These are phyloP conservation scores for Trypanosoma conorhini DNA, from an alignment of 208 protist genomes.

Conservation along the genomic window DNA sequence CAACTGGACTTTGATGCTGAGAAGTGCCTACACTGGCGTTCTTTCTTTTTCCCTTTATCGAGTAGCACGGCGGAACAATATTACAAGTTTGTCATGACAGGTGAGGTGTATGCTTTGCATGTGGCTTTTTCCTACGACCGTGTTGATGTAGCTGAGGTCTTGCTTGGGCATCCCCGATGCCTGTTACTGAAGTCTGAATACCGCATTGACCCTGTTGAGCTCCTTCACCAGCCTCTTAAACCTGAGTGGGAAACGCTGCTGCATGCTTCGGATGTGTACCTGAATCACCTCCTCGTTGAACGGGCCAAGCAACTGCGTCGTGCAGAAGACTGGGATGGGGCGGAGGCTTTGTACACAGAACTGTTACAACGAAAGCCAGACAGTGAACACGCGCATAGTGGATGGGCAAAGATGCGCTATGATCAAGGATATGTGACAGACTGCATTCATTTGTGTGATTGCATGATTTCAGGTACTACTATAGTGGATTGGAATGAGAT, in stretches of 20 bases:
- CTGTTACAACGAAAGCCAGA: slow-evolving; percentile 13
- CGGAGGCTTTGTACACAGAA: slow-evolving; percentile 16
- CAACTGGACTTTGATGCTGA: slow-evolving; percentile 32
- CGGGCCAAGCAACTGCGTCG: slow-evolving; percentile 18
- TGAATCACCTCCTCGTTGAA: slow-evolving; percentile 25
- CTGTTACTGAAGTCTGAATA: slow-evolving; percentile 24
- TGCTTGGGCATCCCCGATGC: slow-evolving; percentile 13
- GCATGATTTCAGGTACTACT: slow-evolving; percentile 21
- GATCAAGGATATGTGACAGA: slow-evolving; percentile 22
- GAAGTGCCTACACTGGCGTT: slow-evolving; percentile 11
- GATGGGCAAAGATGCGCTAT: slow-evolving; percentile 21
- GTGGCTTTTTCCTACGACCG: slow-evolving; percentile 28
- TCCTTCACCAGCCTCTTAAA: slow-evolving; percentile 8
- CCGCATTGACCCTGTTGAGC: slow-evolving; percentile 21
- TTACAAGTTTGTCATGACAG: slow-evolving; percentile 9
- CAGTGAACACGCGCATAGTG: slow-evolving; percentile 18
- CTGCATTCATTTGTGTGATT: slow-evolving; percentile 29
- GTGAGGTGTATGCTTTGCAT: slow-evolving; percentile 33
- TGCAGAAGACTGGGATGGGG: slow-evolving; percentile 7
- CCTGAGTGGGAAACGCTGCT: slow-evolving; percentile 15
- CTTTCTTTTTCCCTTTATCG: slow-evolving; percentile 13
- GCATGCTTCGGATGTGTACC: slow-evolving; percentile 23
- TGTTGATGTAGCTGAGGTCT: slow-evolving; percentile 8
- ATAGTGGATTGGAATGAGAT: slow-evolving; percentile 25
- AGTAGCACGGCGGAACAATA: slow-evolving; percentile 4